These are phyloP conservation scores for Penicillium coprophilum DNA, from an alignment of 495 filamentous ascomycete genomes.

Conservation along the genomic window DNA sequence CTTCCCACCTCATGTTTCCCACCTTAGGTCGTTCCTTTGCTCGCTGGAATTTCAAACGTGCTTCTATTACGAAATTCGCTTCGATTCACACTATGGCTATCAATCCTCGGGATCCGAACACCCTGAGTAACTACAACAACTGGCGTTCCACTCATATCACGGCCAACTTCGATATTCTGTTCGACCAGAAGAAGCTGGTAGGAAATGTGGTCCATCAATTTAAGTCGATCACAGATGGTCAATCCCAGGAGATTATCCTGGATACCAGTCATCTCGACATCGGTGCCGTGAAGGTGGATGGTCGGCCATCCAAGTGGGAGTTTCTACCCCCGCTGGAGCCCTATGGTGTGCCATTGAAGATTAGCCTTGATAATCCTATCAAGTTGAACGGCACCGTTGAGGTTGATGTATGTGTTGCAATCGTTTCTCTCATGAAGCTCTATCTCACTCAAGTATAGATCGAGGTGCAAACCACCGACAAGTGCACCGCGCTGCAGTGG, in stretches of 20 bases:
- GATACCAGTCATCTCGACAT: conserved; percentile 83
- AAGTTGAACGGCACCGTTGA: conserved; percentile 61
- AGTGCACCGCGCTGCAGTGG: conserved; percentile 93
- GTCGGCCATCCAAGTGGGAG: conserved; percentile 61
- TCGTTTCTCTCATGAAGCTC: neutral
- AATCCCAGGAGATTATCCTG: conserved; percentile 73
- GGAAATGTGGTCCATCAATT: conserved; percentile 75
- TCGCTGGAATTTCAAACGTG: conserved; percentile 8
- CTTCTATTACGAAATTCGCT: conserved; percentile 6
- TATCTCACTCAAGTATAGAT: conserved; percentile 40
- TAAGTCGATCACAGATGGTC: conserved; percentile 65
- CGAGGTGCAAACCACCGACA: conserved; percentile 66
- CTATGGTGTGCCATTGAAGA: conserved; percentile 75
- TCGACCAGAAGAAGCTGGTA: conserved; percentile 67
- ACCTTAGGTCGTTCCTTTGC: conserved; percentile 8
- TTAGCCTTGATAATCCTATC: conserved; percentile 63
- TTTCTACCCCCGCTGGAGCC: conserved; percentile 67
- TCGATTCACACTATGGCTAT: conserved; percentile 38
- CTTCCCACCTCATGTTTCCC: neutral
- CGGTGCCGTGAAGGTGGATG: conserved; percentile 62
- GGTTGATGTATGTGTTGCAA: conserved; percentile 52
- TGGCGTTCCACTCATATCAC: conserved; percentile 79
- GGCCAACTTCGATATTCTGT: conserved; percentile 77
- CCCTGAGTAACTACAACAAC: conserved; percentile 84
- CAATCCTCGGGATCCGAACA: conserved; percentile 75